These are phyloP conservation scores for Isatis tinctoria DNA, from an alignment of 345 rosid genomes.

Conservation along the genomic window DNA sequence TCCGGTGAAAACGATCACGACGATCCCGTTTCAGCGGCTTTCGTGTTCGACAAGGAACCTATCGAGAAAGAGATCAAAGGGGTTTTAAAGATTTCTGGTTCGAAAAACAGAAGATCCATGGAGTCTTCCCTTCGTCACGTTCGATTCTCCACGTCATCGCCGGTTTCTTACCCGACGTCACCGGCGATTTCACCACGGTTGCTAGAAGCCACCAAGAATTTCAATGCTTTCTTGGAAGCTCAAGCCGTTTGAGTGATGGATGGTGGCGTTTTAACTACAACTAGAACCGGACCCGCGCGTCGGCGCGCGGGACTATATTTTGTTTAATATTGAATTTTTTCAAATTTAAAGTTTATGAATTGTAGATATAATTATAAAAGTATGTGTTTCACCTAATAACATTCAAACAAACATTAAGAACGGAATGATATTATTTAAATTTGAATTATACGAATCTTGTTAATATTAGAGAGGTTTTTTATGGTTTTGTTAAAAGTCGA, in stretches of 20 bases:
- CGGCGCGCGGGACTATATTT: no score
- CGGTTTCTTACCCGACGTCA: conserved; percentile 49
- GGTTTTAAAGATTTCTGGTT: conserved; percentile 43
- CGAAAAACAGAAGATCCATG: conserved; percentile 46
- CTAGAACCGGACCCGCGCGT: no score
- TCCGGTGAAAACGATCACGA: conserved; percentile 44
- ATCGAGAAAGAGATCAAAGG: conserved; percentile 52
- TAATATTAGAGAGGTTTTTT: no score
- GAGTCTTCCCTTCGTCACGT: conserved; percentile 61
- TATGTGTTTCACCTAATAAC: no score
- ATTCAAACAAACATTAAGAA: no score
- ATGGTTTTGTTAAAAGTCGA: no score
- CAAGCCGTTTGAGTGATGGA: conserved; percentile 45
- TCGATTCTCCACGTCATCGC: conserved; percentile 61
- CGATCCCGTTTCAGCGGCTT: conserved; percentile 69
- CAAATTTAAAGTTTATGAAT: no score
- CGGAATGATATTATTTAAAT: no score
- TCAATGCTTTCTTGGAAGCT: conserved; percentile 62
- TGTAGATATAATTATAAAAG: no score
- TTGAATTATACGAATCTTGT: no score
- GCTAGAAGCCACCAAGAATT: conserved; percentile 46
- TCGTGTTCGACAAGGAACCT: conserved; percentile 52
- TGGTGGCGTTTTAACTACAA: neutral
- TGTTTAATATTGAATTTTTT: no score
- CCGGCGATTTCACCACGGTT: conserved; percentile 63